Conservation (phyloP, 2,329 filamentous ascomycete genomes). For the Endothia cerciana region DNA sequence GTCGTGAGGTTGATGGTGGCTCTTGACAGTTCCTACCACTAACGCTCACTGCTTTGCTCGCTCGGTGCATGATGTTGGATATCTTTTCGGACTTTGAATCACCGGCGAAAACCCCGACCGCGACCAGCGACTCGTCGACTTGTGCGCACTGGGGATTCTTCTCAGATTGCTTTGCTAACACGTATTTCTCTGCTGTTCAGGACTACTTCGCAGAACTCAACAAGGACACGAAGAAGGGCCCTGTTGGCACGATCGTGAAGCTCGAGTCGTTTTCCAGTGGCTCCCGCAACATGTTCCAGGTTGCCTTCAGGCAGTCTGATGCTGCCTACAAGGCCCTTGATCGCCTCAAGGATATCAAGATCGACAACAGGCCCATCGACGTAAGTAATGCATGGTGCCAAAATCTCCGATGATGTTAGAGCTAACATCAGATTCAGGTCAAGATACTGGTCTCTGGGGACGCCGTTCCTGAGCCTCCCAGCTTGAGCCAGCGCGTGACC, state of each 20-base stretch:
- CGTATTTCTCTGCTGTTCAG: slow-evolving; percentile 65
- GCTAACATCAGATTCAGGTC: slow-evolving; percentile 59
- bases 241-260: slow-evolving; percentile 87
- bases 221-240: slow-evolving; percentile 53
- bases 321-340: slow-evolving; percentile 84
- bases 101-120: slow-evolving; percentile 22
- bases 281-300: slow-evolving; percentile 74
- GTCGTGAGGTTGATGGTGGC: slow-evolving; percentile 29
- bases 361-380: slow-evolving; percentile 91
- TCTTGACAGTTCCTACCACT: slow-evolving; percentile 23
- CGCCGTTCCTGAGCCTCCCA: slow-evolving; percentile 67
- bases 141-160: slow-evolving; percentile 38
- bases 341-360: slow-evolving; percentile 83
- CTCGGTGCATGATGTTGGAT: slow-evolving; percentile 32
- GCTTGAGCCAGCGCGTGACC: slow-evolving; percentile 81
- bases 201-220: slow-evolving; percentile 73
- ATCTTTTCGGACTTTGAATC: slow-evolving; percentile 22
- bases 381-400: slow-evolving; percentile 49
- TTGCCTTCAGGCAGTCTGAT: slow-evolving; percentile 80
- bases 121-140: slow-evolving; percentile 18
- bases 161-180: slow-evolving; percentile 71
- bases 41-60: slow-evolving; percentile 44
- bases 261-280: slow-evolving; percentile 91
- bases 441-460: slow-evolving; percentile 83
- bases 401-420: not conserved